Evolutionary conservation across 2,329 filamentous ascomycete species (phyloP).

Genomic region (Colletotrichum musicola): DNA sequence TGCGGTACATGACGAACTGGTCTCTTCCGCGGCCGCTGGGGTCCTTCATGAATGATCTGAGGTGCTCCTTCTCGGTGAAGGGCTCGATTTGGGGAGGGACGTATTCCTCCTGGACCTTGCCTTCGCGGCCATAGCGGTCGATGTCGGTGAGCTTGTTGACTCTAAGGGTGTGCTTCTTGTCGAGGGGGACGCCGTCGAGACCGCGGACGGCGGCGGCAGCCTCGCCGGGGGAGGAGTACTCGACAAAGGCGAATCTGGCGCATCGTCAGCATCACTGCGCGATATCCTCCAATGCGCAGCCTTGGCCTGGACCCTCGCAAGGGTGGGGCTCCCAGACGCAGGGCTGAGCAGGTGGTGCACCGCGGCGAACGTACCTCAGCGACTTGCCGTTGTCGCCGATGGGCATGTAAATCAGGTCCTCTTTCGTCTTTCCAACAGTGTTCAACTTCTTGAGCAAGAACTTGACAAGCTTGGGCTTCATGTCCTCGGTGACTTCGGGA

Average conservation of each 20-base stretch:
- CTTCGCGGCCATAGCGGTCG: slow-evolving; percentile 94
- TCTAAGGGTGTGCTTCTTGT: slow-evolving; percentile 95
- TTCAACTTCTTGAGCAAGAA: slow-evolving; percentile 95
- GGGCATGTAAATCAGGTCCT: slow-evolving; percentile 94
- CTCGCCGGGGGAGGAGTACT: slow-evolving; percentile 92
- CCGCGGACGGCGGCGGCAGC: slow-evolving; percentile 90
- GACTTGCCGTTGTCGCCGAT: slow-evolving; percentile 89
- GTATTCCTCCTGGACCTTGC: slow-evolving; percentile 93
- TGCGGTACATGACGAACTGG: slow-evolving; percentile 95
- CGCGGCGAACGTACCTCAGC: slow-evolving; percentile 73
- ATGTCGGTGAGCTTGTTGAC: slow-evolving; percentile 99
- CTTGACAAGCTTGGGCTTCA: slow-evolving; percentile 94
- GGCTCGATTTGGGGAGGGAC: slow-evolving; percentile 82
- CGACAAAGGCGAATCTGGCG: slow-evolving; percentile 92
- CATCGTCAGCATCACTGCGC: slow-evolving; percentile 26
- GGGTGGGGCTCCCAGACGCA: neutral
- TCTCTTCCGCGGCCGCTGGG: slow-evolving; percentile 84
- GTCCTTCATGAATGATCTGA: slow-evolving; percentile 93
- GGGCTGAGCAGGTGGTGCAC: slow-evolving; percentile 21
- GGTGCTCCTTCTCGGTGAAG: slow-evolving; percentile 92
- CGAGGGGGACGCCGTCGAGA: slow-evolving; percentile 87
- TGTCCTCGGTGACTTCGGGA: slow-evolving; percentile 88
- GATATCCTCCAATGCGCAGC: neutral
- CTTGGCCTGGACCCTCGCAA: neutral
- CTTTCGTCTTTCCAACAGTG: slow-evolving; percentile 84